Evolutionary conservation across 345 rosid species (phyloP).

Genomic region (Corchorus olitorius): DNA sequence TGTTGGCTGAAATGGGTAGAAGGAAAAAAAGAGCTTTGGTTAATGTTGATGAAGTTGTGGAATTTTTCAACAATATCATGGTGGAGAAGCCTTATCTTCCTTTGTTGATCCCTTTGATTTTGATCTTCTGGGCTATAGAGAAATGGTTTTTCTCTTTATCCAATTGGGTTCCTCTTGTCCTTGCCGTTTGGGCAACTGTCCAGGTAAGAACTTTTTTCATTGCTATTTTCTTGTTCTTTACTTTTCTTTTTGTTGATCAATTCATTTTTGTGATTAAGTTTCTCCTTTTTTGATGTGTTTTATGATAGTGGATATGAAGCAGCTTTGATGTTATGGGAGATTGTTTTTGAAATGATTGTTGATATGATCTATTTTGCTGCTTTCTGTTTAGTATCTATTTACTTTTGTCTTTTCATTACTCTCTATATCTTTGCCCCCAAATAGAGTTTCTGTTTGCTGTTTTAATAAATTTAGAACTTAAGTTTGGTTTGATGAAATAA

Average conservation of each 20-base stretch:
- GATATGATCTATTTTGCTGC: not conserved
- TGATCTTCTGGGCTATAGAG: conserved; percentile 78
- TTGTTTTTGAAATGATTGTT: not conserved
- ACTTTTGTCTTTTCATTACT: conserved; percentile 4
- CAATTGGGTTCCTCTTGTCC: conserved; percentile 85
- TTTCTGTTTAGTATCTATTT: not conserved
- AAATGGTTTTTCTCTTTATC: conserved; percentile 89
- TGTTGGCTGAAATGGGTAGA: conserved; percentile 44
- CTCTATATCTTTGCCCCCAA: not conserved
- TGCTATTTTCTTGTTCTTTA: not conserved
- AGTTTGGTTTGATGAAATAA: not conserved
- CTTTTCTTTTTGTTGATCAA: not conserved
- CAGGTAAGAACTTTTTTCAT: conserved; percentile 48
- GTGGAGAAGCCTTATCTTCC: conserved; percentile 65
- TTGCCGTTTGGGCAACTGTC: conserved; percentile 88
- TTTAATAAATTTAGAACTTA: not conserved
- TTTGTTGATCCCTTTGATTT: conserved; percentile 57
- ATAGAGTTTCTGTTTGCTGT: not conserved
- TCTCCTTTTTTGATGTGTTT: not conserved
- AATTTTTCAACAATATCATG: conserved; percentile 53
- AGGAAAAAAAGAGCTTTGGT: conserved; percentile 45
- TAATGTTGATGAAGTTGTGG: conserved; percentile 45
- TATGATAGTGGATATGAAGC: not conserved
- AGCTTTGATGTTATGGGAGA: not conserved
- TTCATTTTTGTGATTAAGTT: not conserved